A percentile compares a stretch with the other conserved stretches of the same genome.
phyloP scores from a whole-genome alignment of 768 basidiomycete species.

The Leccinum longicurvipes region DNA sequence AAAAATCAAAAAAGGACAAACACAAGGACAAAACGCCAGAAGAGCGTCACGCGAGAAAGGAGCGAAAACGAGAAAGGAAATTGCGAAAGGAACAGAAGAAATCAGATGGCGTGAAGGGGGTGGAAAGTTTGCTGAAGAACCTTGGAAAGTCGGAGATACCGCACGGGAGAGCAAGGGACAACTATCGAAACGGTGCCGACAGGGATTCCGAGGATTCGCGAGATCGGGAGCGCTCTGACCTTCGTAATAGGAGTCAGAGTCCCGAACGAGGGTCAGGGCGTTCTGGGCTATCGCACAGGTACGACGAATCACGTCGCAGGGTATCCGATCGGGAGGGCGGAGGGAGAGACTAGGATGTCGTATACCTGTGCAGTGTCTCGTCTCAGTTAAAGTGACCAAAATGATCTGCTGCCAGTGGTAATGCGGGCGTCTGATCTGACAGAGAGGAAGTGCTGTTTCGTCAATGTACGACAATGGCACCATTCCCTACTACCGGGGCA shows the following conservation, averaged over 20 bases:
- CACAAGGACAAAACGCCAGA: constrained; percentile 76
- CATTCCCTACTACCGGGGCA: background rate
- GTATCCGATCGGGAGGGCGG: background rate
- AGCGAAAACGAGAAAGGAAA: constrained; percentile 68
- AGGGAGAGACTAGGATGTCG: background rate
- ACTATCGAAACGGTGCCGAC: constrained; percentile 10
- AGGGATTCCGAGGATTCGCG: constrained; percentile 10
- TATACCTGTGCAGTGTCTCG: constrained; percentile 1
- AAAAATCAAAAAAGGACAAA: constrained; percentile 57
- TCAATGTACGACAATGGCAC: background rate
- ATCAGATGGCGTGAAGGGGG: constrained; percentile 61
- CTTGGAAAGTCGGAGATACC: constrained; percentile 31
- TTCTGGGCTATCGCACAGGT: background rate
- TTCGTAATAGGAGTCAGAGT: constrained; percentile 15
- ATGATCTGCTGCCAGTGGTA: no score
- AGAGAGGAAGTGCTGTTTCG: background rate
- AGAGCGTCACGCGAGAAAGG: constrained; percentile 73
- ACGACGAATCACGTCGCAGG: constrained; percentile 2
- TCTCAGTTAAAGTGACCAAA: background rate
- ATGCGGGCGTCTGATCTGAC: background rate
- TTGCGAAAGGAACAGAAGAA: constrained; percentile 47
- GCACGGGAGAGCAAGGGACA: constrained; percentile 10
- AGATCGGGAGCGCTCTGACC: constrained; percentile 13
- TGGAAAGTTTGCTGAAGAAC: constrained; percentile 60
- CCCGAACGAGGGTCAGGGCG: constrained; percentile 15